Conservation (phyloP, 495 filamentous ascomycete genomes). For the Penicillium antarcticum region DNA sequence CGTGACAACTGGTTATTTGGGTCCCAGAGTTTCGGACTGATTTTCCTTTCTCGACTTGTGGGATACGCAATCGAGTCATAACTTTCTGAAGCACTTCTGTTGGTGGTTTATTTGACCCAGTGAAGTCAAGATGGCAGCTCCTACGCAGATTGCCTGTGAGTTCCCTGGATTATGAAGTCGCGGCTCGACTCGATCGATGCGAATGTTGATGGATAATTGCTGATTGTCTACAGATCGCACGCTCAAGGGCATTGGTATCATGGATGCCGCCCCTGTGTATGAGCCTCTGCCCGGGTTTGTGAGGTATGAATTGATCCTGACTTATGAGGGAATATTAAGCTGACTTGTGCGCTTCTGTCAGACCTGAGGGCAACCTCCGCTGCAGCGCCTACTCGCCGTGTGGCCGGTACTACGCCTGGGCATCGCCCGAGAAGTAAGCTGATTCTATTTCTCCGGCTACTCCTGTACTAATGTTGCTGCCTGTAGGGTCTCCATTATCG, state of each 20-base stretch:
- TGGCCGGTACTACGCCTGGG: conserved; percentile 94
- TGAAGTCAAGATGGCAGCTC: conserved; percentile 65
- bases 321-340: not conserved
- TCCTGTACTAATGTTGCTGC: not conserved
- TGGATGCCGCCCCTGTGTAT: conserved; percentile 88
- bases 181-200: not conserved
- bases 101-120: conserved; percentile 12
- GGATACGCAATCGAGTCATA: not conserved
- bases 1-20: conserved; percentile 1
- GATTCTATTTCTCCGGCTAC: not conserved
- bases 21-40: not conserved
- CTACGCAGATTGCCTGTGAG: conserved; percentile 85
- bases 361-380: conserved; percentile 89
- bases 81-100: conserved; percentile 3
- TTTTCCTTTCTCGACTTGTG: not conserved
- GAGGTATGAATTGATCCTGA: conserved; percentile 40
- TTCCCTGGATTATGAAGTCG: conserved; percentile 10
- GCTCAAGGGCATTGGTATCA: conserved; percentile 89
- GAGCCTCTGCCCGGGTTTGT: conserved; percentile 78
- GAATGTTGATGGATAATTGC: conserved; percentile 1
- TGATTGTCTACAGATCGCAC: conserved; percentile 64
- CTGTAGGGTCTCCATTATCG: conserved; percentile 73
- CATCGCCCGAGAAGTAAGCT: conserved; percentile 71
- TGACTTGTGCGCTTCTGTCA: conserved; percentile 31
- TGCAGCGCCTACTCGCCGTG: conserved; percentile 93